Evolutionary conservation across 2,329 filamentous ascomycete genomes (phyloP).

Genomic region (Xylaria sp.): DNA sequence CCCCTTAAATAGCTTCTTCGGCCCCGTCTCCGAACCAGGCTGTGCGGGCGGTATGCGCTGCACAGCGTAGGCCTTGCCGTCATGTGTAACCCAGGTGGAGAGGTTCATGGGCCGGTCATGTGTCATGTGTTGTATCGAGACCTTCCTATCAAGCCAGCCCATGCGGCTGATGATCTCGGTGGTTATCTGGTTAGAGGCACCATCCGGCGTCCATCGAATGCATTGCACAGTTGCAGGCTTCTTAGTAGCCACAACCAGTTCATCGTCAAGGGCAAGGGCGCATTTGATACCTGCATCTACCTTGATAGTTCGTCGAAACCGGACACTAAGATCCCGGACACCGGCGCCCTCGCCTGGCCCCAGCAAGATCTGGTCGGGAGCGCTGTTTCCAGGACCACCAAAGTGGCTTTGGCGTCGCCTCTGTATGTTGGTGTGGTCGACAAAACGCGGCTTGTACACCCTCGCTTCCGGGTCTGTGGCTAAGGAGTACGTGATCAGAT

Average conservation of each 20-base stretch:
- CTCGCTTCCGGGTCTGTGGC: conserved; percentile 81
- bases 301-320: conserved; percentile 97
- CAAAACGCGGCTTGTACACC: conserved; percentile 85
- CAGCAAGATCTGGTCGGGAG: conserved; percentile 68
- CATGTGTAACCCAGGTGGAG: conserved; percentile 87
- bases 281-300: conserved; percentile 93
- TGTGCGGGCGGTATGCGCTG: conserved; percentile 64
- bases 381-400: conserved; percentile 58
- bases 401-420: conserved; percentile 66
- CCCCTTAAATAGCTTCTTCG: conserved; percentile 79
- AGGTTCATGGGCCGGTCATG: conserved; percentile 97
- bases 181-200: conserved; percentile 79
- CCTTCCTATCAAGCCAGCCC: conserved; percentile 81
- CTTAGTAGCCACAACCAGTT: conserved; percentile 86
- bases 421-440: conserved; percentile 68
- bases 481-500: conserved; percentile 92
- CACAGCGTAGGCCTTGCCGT: conserved; percentile 88
- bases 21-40: conserved; percentile 51
- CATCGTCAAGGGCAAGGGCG: conserved; percentile 87
- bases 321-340: conserved; percentile 84
- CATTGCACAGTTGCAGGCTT: conserved; percentile 96
- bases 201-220: conserved; percentile 91
- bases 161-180: conserved; percentile 90
- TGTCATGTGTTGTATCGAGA: conserved; percentile 80
- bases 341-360: conserved; percentile 83